Evolutionary conservation across 2,329 filamentous ascomycete genomes (phyloP), one percentile per base, ranked within the genome.

Genomic region (Raffaelea deltoideospora): DNA sequence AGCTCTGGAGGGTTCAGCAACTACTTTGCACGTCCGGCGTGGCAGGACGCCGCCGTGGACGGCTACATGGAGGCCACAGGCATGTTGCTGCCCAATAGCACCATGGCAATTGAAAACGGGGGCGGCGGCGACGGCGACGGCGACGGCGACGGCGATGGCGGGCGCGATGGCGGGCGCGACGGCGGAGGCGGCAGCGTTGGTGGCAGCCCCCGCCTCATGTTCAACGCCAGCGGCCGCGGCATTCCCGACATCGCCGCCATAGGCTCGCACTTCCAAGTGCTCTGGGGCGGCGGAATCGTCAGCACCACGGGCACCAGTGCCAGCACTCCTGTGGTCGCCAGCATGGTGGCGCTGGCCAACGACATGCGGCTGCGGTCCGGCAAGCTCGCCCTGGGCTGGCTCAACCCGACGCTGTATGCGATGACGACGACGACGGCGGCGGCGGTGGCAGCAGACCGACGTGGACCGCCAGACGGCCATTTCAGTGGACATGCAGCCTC

Each of bases 171-270:
- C 8, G 23, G 23, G 23, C 8, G 13, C 23, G 8, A 26, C 23
- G 13, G 23, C 23, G 8, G 23, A 8, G 23, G 13, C 23, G 23
- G 23, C 14, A 14, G 24, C 10, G 24, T 9, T 2, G 24, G n/a
- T 3, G 28, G 28, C 18, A 22, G 30, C 30, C 40, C 36, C 18
- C 35, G 52, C 1, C 58, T 55, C 21, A 53, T 60, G 37, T 69
- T 65, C 50, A 60, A 69, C 44, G 41, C 48, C 0, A 52, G 47
- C 3, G 67, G 64, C 27, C 58, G 69, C 5, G 67, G 58, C 1
- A 58, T 63, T 17, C 69, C 69, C 1, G 68, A 72, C 44, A 54
- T 72, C 19, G 58, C 64, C 4, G 65, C 61, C 4, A 61, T 82
- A 18, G 66, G 75, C 2, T 69, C 69, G 8, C 68, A 72, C 42